Evolutionary conservation across 192 early-diverging fungal genomes (phyloP).

Genomic region (Mortierella alpina): DNA sequence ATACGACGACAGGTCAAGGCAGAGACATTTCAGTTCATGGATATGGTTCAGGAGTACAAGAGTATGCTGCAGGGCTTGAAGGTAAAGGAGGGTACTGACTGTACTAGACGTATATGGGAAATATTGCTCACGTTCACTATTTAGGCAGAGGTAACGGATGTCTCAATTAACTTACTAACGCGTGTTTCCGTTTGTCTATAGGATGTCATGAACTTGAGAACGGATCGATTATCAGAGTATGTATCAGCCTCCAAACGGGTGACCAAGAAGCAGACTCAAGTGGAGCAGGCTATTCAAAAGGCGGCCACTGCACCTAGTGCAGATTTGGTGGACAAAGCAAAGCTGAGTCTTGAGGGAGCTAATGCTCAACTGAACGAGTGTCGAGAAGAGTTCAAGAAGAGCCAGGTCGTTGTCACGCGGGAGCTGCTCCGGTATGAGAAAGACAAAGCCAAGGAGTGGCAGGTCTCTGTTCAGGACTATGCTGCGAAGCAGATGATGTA

Average conservation of each 20-base stretch:
- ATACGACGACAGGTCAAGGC: constrained; percentile 57
- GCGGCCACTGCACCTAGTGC: constrained; percentile 16
- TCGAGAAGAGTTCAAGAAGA: constrained; percentile 43
- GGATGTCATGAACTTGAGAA: constrained; percentile 61
- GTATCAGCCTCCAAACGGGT: constrained; percentile 57
- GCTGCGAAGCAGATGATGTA: constrained; percentile 49
- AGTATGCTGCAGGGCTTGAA: constrained; percentile 61
- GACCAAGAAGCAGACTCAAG: constrained; percentile 47
- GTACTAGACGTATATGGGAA: not conserved
- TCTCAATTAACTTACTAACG: too few relatives aligned
- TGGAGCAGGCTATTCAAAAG: constrained; percentile 47
- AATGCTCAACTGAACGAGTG: constrained; percentile 25
- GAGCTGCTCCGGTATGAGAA: constrained; percentile 60
- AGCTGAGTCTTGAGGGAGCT: constrained; percentile 37
- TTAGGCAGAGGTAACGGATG: not conserved
- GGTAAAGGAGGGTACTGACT: constrained; percentile 15
- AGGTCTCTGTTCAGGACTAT: constrained; percentile 47
- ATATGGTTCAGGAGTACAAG: constrained; percentile 62
- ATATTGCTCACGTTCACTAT: not conserved
- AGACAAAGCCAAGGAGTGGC: constrained; percentile 57
- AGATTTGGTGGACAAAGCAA: constrained; percentile 26
- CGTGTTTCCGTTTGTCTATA: constrained; percentile 10
- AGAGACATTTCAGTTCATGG: constrained; percentile 59
- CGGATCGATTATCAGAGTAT: constrained; percentile 60
- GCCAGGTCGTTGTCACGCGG: constrained; percentile 54